Evolutionary conservation across 805 yeast species (phyloP).

Genomic region (Starmerella bacillaris): DNA sequence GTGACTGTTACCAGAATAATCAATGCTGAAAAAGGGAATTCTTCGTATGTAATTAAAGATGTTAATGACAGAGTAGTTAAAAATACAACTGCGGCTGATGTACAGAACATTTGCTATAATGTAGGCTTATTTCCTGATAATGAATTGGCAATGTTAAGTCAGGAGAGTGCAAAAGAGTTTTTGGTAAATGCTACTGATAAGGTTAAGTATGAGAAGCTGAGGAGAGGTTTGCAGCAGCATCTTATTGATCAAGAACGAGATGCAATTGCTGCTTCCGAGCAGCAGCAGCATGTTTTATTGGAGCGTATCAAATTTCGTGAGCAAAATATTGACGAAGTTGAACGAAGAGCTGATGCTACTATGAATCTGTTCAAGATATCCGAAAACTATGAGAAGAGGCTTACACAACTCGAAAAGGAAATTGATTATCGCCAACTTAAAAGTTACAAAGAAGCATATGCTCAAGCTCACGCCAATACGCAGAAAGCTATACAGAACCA

Average conservation of each 20-base stretch:
- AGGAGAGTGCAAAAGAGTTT: slow-evolving; percentile 84
- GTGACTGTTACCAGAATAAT: slow-evolving; percentile 53
- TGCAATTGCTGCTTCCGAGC: slow-evolving; percentile 24
- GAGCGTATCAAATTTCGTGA: background rate
- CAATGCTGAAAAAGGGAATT: slow-evolving; percentile 33
- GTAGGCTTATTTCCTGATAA: slow-evolving; percentile 70
- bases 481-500: too few species aligned
- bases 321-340: background rate
- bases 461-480: too few species aligned
- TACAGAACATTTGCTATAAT: slow-evolving; percentile 49
- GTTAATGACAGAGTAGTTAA: slow-evolving; percentile 37
- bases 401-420: slow-evolving; percentile 1
- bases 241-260: slow-evolving; percentile 26
- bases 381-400: background rate
- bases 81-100: slow-evolving; percentile 32
- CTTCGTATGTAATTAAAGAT: slow-evolving; percentile 38
- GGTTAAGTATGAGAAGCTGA: slow-evolving; percentile 56
- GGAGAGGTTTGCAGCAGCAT: slow-evolving; percentile 28
- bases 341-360: slow-evolving; percentile 1
- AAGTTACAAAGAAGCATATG: background rate
- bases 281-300: slow-evolving; percentile 1
- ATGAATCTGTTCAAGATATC: background rate
- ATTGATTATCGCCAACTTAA: slow-evolving; percentile 2
- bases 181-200: slow-evolving; percentile 56
- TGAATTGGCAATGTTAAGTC: slow-evolving; percentile 82